These are phyloP conservation scores for Centaurea solstitialis DNA, from an alignment of 129 eudicot species.

Conservation along the genomic window DNA sequence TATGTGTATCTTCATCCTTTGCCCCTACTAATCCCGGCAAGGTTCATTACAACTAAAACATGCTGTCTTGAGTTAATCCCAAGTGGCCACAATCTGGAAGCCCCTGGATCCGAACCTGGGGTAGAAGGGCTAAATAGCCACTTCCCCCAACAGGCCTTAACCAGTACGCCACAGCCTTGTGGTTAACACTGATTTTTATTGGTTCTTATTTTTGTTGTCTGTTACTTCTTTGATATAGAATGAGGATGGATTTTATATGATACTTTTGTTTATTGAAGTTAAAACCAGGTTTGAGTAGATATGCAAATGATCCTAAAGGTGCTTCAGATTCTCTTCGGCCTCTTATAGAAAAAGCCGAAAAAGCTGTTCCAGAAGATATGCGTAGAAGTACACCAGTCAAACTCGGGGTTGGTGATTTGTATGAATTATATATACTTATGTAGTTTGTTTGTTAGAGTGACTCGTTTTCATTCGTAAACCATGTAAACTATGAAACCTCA, in stretches of 20 bases:
- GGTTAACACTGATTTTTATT: background rate
- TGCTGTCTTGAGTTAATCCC: too few species aligned
- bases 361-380: conserved; percentile 54
- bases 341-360: conserved; percentile 65
- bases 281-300: conserved; percentile 81
- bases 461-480: too few species aligned
- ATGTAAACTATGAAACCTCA: too few species aligned
- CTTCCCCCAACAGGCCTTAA: too few species aligned
- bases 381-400: conserved; percentile 59
- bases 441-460: too few species aligned
- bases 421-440: background rate
- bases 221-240: background rate
- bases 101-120: too few species aligned
- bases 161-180: too few species aligned
- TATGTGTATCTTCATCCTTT: too few species aligned
- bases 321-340: conserved; percentile 60
- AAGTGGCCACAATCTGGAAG: too few species aligned
- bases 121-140: too few species aligned
- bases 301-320: conserved; percentile 60
- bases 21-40: too few species aligned
- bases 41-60: too few species aligned
- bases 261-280: conserved; percentile 32
- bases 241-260: background rate
- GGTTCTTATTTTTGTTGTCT: background rate
- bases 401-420: conserved; percentile 68